These are phyloP conservation scores for Globisporangium alternatum DNA, from an alignment of 352 stramenopile species.

Conservation along the genomic window DNA sequence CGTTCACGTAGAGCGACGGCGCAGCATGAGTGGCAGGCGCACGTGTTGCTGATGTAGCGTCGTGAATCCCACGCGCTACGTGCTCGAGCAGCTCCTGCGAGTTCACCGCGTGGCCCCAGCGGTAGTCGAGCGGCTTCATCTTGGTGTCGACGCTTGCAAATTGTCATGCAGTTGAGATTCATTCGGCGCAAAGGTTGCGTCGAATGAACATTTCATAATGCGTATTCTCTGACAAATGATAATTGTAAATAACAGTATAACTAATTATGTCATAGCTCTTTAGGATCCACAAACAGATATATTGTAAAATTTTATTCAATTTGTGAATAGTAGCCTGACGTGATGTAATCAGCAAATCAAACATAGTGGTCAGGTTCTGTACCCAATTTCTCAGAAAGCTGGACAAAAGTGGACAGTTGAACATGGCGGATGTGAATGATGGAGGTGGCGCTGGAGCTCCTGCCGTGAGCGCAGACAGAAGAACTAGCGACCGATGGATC, in stretches of 20 bases:
- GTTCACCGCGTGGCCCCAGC: slow-evolving; percentile 72
- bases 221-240: too few species aligned
- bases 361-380: too few species aligned
- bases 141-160: background rate
- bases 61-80: slow-evolving; percentile 31
- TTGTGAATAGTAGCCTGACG: too few species aligned
- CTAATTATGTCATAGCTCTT: too few species aligned
- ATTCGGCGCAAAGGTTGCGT: background rate
- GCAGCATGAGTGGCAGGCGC: background rate
- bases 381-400: too few species aligned
- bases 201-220: too few species aligned
- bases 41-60: slow-evolving; percentile 12
- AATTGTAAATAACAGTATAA: too few species aligned
- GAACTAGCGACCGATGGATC: background rate
- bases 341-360: too few species aligned
- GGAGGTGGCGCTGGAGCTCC: background rate
- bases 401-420: background rate
- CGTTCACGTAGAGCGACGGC: slow-evolving; percentile 40
- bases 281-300: too few species aligned
- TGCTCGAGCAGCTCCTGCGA: slow-evolving; percentile 29
- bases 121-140: slow-evolving; percentile 55
- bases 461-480: background rate
- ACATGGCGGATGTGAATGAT: background rate
- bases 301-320: too few species aligned
- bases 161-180: background rate